phyloP scores from a whole-genome alignment of 1,139 yeast genomes.

The Yueomyces sp. region DNA sequence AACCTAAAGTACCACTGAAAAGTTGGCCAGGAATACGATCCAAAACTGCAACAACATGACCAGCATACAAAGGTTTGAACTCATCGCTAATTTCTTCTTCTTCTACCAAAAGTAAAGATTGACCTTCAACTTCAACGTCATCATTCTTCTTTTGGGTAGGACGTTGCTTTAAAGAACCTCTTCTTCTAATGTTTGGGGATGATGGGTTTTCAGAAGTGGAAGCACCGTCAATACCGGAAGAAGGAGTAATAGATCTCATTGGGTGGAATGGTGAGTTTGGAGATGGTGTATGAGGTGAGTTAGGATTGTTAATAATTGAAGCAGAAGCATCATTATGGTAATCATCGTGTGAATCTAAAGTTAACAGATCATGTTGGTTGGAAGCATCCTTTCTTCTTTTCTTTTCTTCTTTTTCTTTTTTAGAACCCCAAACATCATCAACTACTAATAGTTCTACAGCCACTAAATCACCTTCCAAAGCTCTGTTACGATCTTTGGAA shows the following conservation, averaged over 20 bases:
- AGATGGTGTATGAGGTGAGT: slow-evolving; percentile 8
- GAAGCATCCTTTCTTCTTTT: slow-evolving; percentile 73
- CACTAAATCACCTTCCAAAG: slow-evolving; percentile 90
- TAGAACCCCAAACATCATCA: slow-evolving; percentile 95
- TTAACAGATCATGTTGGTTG: slow-evolving; percentile 22
- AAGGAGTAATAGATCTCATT: slow-evolving; percentile 13
- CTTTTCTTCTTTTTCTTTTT: slow-evolving; percentile 93
- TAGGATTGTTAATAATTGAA: slow-evolving; percentile 2
- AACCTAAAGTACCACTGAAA: slow-evolving; percentile 85
- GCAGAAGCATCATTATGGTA: slow-evolving; percentile 58
- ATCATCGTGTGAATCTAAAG: slow-evolving; percentile 41
- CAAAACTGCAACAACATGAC: slow-evolving; percentile 95
- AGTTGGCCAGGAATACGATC: slow-evolving; percentile 96
- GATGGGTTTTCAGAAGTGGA: slow-evolving; percentile 1
- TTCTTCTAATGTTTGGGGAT: slow-evolving; percentile 45
- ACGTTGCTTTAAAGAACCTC: slow-evolving; percentile 86
- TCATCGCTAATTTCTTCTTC: slow-evolving; percentile 94
- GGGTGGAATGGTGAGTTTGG: slow-evolving; percentile 14
- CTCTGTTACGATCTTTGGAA: slow-evolving; percentile 96
- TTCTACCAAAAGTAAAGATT: slow-evolving; percentile 76
- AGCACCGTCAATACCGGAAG: slow-evolving; percentile 16
- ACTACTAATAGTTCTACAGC: slow-evolving; percentile 90
- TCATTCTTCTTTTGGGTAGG: slow-evolving; percentile 98
- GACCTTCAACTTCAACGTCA: slow-evolving; percentile 98
- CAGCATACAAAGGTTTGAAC: slow-evolving; percentile 87